Evolutionary conservation across 2,329 filamentous ascomycete genomes (phyloP).

Genomic region (Pseudogymnoascus sp.): DNA sequence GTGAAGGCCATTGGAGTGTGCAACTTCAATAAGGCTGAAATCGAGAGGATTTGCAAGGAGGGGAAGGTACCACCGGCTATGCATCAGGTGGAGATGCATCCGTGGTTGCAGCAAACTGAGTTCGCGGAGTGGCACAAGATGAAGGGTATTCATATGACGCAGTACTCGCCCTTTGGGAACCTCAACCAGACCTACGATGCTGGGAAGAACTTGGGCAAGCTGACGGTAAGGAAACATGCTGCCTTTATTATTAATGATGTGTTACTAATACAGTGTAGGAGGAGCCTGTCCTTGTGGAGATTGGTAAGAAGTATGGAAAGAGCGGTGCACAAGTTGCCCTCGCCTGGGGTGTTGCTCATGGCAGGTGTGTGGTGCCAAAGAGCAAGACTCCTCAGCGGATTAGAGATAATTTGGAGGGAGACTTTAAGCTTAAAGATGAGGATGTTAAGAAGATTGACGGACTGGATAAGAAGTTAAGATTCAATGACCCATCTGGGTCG

Average conservation of each 20-base stretch:
- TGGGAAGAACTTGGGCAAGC: conserved; percentile 46
- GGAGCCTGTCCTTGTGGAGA: conserved; percentile 46
- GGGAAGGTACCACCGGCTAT: conserved; percentile 45
- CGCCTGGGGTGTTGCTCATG: conserved; percentile 51
- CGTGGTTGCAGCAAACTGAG: conserved; percentile 44
- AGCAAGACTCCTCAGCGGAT: conserved; percentile 54
- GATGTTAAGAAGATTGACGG: conserved; percentile 46
- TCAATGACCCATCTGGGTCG: conserved; percentile 50
- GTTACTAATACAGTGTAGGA: conserved; percentile 28
- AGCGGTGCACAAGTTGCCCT: conserved; percentile 53
- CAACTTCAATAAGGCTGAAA: conserved; percentile 46
- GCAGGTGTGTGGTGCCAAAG: conserved; percentile 58
- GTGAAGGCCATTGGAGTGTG: conserved; percentile 54
- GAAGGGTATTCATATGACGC: conserved; percentile 38
- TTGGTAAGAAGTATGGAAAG: conserved; percentile 49
- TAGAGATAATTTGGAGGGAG: conserved; percentile 55
- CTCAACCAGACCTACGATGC: conserved; percentile 57
- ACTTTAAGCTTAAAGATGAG: conserved; percentile 51
- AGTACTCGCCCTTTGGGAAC: conserved; percentile 48
- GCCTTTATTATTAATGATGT: neutral
- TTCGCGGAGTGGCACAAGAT: conserved; percentile 40
- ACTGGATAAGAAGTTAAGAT: conserved; percentile 55
- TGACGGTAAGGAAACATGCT: conserved; percentile 21
- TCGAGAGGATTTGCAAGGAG: conserved; percentile 35
- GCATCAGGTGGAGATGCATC: conserved; percentile 52